A percentile compares a stretch with the other conserved stretches of the same genome.
These are phyloP conservation scores for Didymella glomerata DNA, from an alignment of 2,329 filamentous ascomycete genomes.

Conservation along the genomic window DNA sequence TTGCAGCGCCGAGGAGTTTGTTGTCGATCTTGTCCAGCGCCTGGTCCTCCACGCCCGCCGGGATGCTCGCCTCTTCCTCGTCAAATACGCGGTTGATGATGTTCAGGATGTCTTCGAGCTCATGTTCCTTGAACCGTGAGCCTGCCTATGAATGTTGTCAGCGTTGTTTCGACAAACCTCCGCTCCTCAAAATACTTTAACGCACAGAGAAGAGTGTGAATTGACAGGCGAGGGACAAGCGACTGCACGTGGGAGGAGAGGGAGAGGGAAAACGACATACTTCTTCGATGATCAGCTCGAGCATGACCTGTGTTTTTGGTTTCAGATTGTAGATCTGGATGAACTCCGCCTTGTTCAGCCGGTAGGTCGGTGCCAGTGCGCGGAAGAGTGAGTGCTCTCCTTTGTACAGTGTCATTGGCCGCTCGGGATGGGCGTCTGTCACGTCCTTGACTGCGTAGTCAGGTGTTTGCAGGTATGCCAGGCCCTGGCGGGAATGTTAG, in stretches of 20 bases:
- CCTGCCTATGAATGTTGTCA: conserved; percentile 28
- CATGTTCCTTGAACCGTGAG: conserved; percentile 41
- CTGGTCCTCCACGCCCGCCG: conserved; percentile 37
- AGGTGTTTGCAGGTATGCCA: conserved; percentile 55
- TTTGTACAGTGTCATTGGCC: conserved; percentile 48
- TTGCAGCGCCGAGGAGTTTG: conserved; percentile 40
- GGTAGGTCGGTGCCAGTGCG: conserved; percentile 40
- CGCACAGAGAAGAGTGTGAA: too few relatives aligned
- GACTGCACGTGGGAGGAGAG: too few relatives aligned
- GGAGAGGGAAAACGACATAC: conserved; percentile 24
- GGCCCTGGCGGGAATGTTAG: conserved; percentile 49
- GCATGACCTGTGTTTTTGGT: conserved; percentile 41
- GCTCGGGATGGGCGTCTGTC: conserved; percentile 29
- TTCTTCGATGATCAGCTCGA: conserved; percentile 50
- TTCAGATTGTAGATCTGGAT: conserved; percentile 50
- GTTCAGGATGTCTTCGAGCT: conserved; percentile 42
- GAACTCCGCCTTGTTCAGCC: conserved; percentile 50
- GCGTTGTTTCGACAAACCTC: not conserved
- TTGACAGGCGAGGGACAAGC: too few relatives aligned
- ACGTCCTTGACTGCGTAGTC: conserved; percentile 34
- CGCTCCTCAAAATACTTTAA: too few relatives aligned
- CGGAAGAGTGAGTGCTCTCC: conserved; percentile 45
- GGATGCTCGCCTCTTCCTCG: conserved; percentile 43
- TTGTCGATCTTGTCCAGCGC: conserved; percentile 41
- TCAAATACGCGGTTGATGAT: conserved; percentile 42